Evolutionary conservation across 2,329 filamentous ascomycete species (phyloP), one percentile per base, ranked within the genome.

Genomic region (Biscogniauxia mediterranea): DNA sequence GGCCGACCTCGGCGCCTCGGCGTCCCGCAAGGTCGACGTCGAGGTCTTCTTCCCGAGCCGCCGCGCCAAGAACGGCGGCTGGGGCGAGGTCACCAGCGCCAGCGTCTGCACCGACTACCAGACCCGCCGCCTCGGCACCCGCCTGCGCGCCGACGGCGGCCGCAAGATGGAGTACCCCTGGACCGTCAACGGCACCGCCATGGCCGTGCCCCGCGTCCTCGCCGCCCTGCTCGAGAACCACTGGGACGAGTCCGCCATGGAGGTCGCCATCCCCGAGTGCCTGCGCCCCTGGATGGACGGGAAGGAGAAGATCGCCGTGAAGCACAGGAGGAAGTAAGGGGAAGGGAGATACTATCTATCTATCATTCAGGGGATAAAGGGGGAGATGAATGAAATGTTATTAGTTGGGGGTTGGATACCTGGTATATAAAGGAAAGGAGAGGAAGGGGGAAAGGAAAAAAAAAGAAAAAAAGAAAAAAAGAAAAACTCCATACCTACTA

Each of bases 61-160:
- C 4, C 81, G 79, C 49, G 60, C 61, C 56, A 80, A 82, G 25
- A 83, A 89, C 67, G 81, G 85, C 11, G 93, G 92, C 28, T 99
- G 93, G 90, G 95, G 95, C 54, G 95, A 99, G 77, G 89, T 99
- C 57, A 96, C 93, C 0, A 94, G 90, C 52, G 88, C 92, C 0
- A 96, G 91, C 65, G 89, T 94, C 69, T 99, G 95, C 77, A 95
- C 92, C 1, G 95, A 99, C 76, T 99, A 98, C 77, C 95, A 99
- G 80, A 90, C 85, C 25, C 84, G 95, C 26, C 84, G 95, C 17
- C 80, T 99, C 42, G 89, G 86, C 26, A 97, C 95, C 15, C 84
- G 90, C 50, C 80, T 91, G 53, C 87, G 88, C 64, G 64, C 82
- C 13, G 79, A 77, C 56, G 77, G 77, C 51, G 25, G 61, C 28